These are phyloP conservation scores for Dothidotthia symphoricarpi DNA, from an alignment of 2,329 filamentous ascomycete genomes.

Conservation along the genomic window DNA sequence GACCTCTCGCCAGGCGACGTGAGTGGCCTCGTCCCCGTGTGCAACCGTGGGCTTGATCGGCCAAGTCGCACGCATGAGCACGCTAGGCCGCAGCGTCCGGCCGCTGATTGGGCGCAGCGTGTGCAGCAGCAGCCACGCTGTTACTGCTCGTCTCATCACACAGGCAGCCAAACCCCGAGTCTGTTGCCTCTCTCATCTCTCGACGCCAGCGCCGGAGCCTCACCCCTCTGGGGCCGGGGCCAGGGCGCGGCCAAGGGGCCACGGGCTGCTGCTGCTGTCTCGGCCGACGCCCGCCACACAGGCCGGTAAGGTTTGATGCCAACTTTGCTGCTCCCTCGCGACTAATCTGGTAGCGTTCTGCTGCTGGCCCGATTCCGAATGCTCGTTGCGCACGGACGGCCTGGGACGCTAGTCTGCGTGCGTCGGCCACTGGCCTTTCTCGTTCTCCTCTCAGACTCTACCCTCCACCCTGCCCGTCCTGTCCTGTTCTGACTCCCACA, in stretches of 20 bases:
- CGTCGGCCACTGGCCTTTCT: background rate
- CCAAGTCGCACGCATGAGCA: conserved; percentile 10
- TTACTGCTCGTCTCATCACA: conserved; percentile 21
- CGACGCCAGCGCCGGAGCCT: conserved; percentile 16
- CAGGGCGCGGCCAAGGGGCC: too few species aligned
- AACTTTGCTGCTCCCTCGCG: too few species aligned
- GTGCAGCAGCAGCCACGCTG: conserved; percentile 12
- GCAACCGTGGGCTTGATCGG: conserved; percentile 23
- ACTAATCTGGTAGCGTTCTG: too few species aligned
- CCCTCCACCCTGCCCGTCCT: conserved; percentile 11
- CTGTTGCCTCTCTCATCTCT: conserved; percentile 17
- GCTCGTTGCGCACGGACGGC: too few species aligned
- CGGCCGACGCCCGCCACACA: conserved; percentile 20
- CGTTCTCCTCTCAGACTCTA: background rate
- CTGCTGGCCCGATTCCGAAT: too few species aligned
- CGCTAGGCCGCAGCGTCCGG: background rate
- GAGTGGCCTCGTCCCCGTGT: too few species aligned
- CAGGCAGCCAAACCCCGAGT: conserved; percentile 15
- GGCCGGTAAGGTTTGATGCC: too few species aligned
- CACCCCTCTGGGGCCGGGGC: conserved; percentile 6
- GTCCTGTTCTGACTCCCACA: conserved; percentile 23
- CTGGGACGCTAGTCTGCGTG: too few species aligned
- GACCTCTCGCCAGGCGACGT: too few species aligned
- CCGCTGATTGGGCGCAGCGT: conserved; percentile 12
- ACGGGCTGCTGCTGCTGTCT: conserved; percentile 3